Base-by-base conservation (phyloP, 768 basidiomycete genomes). In the Pilatotrama ljubarskyi region DNA sequence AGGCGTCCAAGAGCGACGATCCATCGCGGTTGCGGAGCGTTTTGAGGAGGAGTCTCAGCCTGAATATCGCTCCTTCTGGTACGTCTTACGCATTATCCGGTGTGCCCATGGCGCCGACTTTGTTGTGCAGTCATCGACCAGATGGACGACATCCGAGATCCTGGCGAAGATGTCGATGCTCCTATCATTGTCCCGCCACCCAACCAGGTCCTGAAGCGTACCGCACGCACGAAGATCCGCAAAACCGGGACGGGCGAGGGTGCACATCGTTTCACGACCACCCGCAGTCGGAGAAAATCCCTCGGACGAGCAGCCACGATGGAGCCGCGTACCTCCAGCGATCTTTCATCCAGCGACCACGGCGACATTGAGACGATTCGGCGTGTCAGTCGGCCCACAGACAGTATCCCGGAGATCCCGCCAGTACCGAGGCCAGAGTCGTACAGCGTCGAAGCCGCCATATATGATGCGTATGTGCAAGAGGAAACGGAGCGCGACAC, bases 221-320 rank as follows among this genome's bases (percentile, higher is more conserved):
- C 94, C 10, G 94, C 94, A 4, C 86, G 96, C 14, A 99, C 97
- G 0, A 95, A 94, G 78, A 97, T 98, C 66, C 88, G 96, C 36
- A 99, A 98, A 76, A 79, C 87, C 14, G 83, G 84, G 6, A 80
- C 83, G 14, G 90, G 86, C 22, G 92, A 91, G 73, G 90, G 89
- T 11, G 91, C 91, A 1, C 92, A 92, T 79, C 87, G 93, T 11
- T 95, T 95, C 74, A 76, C 74, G 5, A 73, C 77, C 8, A 73
- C 78, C 5, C 76, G 82, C 24, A 43, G 73, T 72, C 51, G 81
- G 82, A 36, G 73, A 83, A 37, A 73, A 59, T 32, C 70, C 64
- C 49, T 56, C 32, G 58, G 54, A 8, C 64, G 74, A 35, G 68
- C 75, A 17, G 54, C 72, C 3, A 66, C 70, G 26, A 64, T 71